Percentiles rank a stretch among this genome's conserved stretches.
phyloP scores from a whole-genome alignment of 1,284 basidiomycete genomes.

The Prillingera fragicola region DNA sequence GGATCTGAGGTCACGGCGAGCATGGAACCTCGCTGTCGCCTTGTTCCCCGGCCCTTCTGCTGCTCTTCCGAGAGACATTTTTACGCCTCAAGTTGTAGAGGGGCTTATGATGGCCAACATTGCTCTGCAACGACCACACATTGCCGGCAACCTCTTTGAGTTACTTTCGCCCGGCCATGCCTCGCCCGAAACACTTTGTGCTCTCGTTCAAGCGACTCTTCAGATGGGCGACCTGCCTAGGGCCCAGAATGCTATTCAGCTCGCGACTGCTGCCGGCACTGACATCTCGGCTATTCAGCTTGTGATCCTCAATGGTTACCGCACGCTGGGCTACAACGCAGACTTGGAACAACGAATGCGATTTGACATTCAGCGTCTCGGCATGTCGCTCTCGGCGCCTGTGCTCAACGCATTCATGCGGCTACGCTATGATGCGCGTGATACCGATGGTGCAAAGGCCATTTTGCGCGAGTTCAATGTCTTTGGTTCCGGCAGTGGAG shows the following conservation, averaged over 20 bases:
- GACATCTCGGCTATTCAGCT: slow-evolving; percentile 18
- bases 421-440: slow-evolving; percentile 25
- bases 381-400: slow-evolving; percentile 12
- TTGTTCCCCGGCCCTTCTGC: slow-evolving; percentile 15
- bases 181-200: slow-evolving; percentile 1
- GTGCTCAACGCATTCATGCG: slow-evolving; percentile 34
- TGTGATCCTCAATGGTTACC: slow-evolving; percentile 33
- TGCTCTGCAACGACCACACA: too few species aligned
- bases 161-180: too few species aligned
- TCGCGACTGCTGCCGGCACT: slow-evolving; percentile 1
- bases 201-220: slow-evolving; percentile 28
- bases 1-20: slow-evolving; percentile 12
- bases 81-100: too few species aligned
- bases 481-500: not conserved
- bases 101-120: too few species aligned
- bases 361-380: slow-evolving; percentile 18
- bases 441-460: slow-evolving; percentile 19
- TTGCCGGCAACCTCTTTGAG: slow-evolving; percentile 15
- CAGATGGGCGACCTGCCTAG: slow-evolving; percentile 21
- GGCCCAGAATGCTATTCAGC: slow-evolving; percentile 3
- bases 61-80: too few species aligned
- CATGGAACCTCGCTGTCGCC: slow-evolving; percentile 21
- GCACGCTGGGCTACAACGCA: slow-evolving; percentile 24
- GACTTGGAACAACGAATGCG: slow-evolving; percentile 30
- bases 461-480: slow-evolving; percentile 24